Base-by-base conservation (phyloP, 257 asterid species). In the Scutellaria minor region DNA sequence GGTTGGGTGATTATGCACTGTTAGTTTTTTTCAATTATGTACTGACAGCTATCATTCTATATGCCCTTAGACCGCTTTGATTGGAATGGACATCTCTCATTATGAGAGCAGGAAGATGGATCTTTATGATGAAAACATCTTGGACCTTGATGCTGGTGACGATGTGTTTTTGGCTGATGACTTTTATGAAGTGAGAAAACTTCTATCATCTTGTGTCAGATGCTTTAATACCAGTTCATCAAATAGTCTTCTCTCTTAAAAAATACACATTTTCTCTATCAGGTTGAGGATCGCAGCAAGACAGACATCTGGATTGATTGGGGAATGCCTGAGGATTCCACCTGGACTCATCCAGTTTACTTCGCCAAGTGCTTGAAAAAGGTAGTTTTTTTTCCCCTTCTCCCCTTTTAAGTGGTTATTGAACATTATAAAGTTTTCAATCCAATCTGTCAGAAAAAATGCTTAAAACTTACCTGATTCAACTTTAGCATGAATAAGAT, bases 311-410 rank as follows among this genome's bases (percentile, higher is more conserved):
- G 50, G 74, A 78, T 66, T 65, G 87, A 85, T 66, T 86, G 90
- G 96, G 89, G 86, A 59, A 84, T 80, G 90, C 89, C 93, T 44
- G 83, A 76, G 51, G 74, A 78, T 73, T 78, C 87, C 14, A 70
- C 60, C 74, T 64, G 68, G 90, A 79, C 83, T 59, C 97, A 90
- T 80, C 97, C 97, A 60, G 74, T 83, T 78, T 83, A 90, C 85
- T 90, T 90, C 68, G 82, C 96, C 41, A 90, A 86, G 83, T 87
- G 97, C 87, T 78, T 90, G 85, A 79, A 80, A 67, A 85, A 87
- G 93, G 97, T 90, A 75, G 72, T 70, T 62, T 55, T 20, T 66
- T 20, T 73, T 15, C 22, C 40, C 40, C 9, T 6, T 9, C 10
- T 5, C 3, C 48, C 48, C 13, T 10, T 51, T 1, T 48, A 13